phyloP scores from a whole-genome alignment of 164 flowering plant species.

The Umbilicus rupestris region DNA sequence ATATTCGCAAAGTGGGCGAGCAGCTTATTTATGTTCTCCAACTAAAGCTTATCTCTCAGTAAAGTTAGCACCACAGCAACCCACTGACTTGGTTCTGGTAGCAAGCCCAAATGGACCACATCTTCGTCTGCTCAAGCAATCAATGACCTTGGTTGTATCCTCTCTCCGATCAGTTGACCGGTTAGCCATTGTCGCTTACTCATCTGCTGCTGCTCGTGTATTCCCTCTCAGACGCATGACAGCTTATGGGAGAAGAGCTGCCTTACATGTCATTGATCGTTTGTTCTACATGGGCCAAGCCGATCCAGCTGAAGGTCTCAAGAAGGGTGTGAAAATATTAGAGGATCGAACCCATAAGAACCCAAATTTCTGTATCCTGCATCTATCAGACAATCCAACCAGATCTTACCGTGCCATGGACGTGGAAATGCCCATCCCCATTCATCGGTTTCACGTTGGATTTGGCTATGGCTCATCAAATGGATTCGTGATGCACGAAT shows the following conservation, averaged over 20 bases:
- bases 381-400: constrained; percentile 60
- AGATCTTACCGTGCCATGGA: constrained; percentile 32
- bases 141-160: constrained; percentile 70
- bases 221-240: constrained; percentile 83
- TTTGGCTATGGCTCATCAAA: constrained; percentile 54
- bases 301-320: constrained; percentile 65
- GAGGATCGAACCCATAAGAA: constrained; percentile 61
- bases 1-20: neutral
- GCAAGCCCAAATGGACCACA: constrained; percentile 76
- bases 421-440: constrained; percentile 30
- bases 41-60: constrained; percentile 42
- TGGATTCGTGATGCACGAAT: constrained; percentile 64
- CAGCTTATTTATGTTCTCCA: neutral
- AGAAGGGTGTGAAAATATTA: constrained; percentile 59
- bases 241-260: constrained; percentile 64
- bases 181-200: constrained; percentile 63
- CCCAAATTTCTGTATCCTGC: constrained; percentile 51
- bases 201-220: constrained; percentile 66
- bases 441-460: constrained; percentile 68
- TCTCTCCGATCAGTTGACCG: constrained; percentile 77
- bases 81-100: constrained; percentile 71
- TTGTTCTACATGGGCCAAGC: constrained; percentile 60
- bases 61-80: constrained; percentile 41
- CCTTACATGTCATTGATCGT: constrained; percentile 77
- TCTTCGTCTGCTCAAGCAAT: constrained; percentile 72